A percentile compares a stretch with the other conserved stretches of the same genome.
Evolutionary conservation across 371 early-diverging fungal species (phyloP).

Genomic region (Entomophthora muscae): DNA sequence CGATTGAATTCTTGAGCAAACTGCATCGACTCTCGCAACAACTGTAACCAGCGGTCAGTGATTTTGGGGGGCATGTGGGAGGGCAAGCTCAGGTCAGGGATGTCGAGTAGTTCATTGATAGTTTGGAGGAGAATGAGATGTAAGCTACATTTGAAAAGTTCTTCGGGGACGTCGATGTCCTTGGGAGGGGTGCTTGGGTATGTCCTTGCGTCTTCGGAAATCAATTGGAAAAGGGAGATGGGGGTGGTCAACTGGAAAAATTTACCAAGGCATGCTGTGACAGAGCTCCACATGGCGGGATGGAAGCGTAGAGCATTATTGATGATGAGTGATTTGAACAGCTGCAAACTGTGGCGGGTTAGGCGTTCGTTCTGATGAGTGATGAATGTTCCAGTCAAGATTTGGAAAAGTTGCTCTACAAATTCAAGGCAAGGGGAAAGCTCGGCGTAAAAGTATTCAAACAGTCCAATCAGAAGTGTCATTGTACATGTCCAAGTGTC

Average conservation of each 20-base stretch:
- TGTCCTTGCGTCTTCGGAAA: constrained; percentile 1
- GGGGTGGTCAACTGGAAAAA: constrained; percentile 65
- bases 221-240: constrained; percentile 40
- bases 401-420: constrained; percentile 47
- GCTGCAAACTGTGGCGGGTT: constrained; percentile 63
- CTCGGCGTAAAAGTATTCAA: constrained; percentile 36
- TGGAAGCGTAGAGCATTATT: constrained; percentile 41
- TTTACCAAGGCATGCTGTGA: constrained; percentile 37
- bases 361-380: constrained; percentile 67
- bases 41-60: constrained; percentile 32
- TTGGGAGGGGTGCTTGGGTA: not conserved
- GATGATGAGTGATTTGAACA: constrained; percentile 59
- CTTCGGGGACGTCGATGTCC: constrained; percentile 20
- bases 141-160: constrained; percentile 22
- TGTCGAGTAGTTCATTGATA: constrained; percentile 14
- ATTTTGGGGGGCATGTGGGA: constrained; percentile 20
- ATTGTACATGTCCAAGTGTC: constrained; percentile 52
- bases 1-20: constrained; percentile 66
- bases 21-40: constrained; percentile 52
- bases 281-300: constrained; percentile 38
- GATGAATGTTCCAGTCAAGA: constrained; percentile 44
- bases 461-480: constrained; percentile 57
- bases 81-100: constrained; percentile 12
- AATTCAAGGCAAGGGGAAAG: constrained; percentile 25
- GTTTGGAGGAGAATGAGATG: constrained; percentile 22